A percentile compares a stretch with the other conserved stretches of the same genome.
These are phyloP conservation scores for Mycosphaerella sp. DNA, from an alignment of 2,329 filamentous ascomycete genomes.

Conservation along the genomic window DNA sequence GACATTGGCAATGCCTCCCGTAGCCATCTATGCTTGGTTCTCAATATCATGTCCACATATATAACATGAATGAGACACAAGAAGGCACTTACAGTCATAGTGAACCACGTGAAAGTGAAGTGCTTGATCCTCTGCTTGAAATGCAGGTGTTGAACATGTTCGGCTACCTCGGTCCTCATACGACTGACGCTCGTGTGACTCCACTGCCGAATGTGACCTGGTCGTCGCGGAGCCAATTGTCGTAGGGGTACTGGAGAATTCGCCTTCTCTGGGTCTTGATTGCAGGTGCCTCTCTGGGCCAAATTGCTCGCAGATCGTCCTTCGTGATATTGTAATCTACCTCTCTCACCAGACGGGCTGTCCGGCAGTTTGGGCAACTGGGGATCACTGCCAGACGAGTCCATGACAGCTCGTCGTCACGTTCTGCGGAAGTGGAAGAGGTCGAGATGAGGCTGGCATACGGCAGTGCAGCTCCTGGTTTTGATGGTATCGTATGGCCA, in stretches of 20 bases:
- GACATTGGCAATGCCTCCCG: slow-evolving; percentile 48
- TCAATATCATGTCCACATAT: slow-evolving; percentile 1
- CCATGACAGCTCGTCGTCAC: neutral
- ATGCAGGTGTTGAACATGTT: slow-evolving; percentile 33
- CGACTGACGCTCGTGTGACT: slow-evolving; percentile 12
- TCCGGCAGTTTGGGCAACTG: neutral
- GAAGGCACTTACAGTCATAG: slow-evolving; percentile 42
- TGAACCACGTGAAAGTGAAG: slow-evolving; percentile 75
- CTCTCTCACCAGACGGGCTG: slow-evolving; percentile 1
- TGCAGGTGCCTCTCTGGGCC: neutral
- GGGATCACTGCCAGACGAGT: neutral
- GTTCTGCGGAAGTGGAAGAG: no score
- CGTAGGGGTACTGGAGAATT: neutral
- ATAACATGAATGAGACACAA: neutral
- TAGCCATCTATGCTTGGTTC: slow-evolving; percentile 57
- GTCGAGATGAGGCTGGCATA: no score
- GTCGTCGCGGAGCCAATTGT: neutral
- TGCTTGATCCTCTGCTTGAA: slow-evolving; percentile 55
- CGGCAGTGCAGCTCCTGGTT: no score
- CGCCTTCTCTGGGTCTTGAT: neutral
- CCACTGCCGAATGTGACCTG: slow-evolving; percentile 8
- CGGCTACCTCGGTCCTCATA: slow-evolving; percentile 6
- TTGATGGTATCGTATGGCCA: neutral
- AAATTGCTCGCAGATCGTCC: neutral
- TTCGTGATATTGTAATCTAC: neutral